phyloP scores from a whole-genome alignment of 2,329 filamentous ascomycete genomes.

The Diatrype stigma region DNA sequence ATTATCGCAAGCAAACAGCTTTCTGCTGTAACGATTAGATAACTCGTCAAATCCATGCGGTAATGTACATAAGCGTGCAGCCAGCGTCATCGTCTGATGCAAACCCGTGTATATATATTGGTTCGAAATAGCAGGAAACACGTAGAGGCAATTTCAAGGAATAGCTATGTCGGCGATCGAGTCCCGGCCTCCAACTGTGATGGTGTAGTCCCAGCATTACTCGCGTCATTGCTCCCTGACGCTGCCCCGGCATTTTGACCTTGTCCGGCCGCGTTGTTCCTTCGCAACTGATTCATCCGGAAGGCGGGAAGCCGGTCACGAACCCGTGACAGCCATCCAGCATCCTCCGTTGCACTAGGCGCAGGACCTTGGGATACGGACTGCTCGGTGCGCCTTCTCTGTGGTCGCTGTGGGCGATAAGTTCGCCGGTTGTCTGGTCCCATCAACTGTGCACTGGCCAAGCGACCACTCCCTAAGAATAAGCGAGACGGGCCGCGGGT shows the following conservation, averaged over 20 bases:
- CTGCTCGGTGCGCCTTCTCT: conserved; percentile 13
- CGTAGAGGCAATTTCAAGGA: not conserved
- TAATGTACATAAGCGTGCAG: not conserved
- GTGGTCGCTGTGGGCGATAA: conserved; percentile 9
- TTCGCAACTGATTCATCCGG: conserved; percentile 17
- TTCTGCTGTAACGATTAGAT: not conserved
- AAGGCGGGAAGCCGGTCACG: conserved; percentile 23
- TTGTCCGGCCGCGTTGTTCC: conserved; percentile 19
- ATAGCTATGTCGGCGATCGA: conserved; percentile 18
- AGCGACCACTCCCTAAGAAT: conserved; percentile 3
- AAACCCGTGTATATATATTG: conserved; percentile 1
- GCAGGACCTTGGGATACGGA: conserved; percentile 7
- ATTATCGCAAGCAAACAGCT: not conserved
- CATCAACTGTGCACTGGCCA: conserved; percentile 16
- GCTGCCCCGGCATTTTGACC: conserved; percentile 4
- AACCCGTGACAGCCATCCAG: conserved; percentile 19
- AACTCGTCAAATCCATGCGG: conserved; percentile 3
- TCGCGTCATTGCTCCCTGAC: conserved; percentile 4
- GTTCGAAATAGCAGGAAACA: not conserved
- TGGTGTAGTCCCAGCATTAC: conserved; percentile 31
- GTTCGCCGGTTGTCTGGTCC: conserved; percentile 9
- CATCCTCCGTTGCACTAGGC: conserved; percentile 3
- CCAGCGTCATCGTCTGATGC: not conserved
- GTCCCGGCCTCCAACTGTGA: conserved; percentile 44
- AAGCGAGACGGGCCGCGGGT: conserved; percentile 28